Evolutionary conservation across 139 green algal genomes (phyloP).

Genomic region (Volvox africanus): DNA sequence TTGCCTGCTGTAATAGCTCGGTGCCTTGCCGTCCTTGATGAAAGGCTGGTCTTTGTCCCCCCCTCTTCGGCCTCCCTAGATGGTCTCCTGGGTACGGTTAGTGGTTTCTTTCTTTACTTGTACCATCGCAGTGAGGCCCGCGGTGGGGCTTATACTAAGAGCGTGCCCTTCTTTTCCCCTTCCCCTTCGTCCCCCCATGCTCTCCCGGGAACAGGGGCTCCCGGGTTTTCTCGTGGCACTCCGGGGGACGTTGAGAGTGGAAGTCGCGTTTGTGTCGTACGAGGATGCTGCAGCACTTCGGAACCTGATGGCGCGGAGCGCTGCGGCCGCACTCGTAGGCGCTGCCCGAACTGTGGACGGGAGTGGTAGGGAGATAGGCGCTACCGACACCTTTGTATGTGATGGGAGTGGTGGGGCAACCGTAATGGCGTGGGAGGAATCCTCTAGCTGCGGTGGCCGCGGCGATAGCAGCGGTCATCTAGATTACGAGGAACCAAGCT

Average conservation of each 20-base stretch:
- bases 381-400: neutral
- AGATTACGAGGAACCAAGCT: neutral
- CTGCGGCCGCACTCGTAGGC: neutral
- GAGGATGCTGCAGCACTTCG: neutral
- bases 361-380: neutral
- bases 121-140: no score
- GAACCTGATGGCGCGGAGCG: neutral
- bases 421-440: neutral
- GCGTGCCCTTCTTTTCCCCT: no score
- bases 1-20: no score
- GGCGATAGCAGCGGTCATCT: no score
- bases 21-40: no score
- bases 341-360: neutral
- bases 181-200: no score
- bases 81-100: no score
- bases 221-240: slow-evolving; percentile 27
- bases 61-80: no score
- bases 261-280: neutral
- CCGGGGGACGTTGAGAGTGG: neutral
- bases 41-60: no score
- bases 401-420: neutral
- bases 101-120: no score
- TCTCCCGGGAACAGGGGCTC: neutral
- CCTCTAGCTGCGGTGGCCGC: neutral
- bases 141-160: no score